Base-by-base conservation (phyloP, 768 basidiomycete genomes). In the Lactifluus hygrophoroides region DNA sequence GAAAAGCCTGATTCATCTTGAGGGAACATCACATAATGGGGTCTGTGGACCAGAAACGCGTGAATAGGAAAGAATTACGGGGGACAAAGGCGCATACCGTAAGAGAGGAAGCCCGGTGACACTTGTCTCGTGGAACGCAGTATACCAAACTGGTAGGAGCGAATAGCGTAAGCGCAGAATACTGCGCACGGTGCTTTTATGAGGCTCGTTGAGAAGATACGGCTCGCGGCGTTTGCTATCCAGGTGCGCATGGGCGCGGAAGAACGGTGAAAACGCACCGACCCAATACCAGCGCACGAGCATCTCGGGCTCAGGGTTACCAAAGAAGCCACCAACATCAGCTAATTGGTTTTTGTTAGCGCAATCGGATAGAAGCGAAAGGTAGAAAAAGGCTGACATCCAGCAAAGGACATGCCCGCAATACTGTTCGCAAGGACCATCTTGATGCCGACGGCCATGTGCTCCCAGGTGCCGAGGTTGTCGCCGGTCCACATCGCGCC, bases 401-500 rank as follows among this genome's bases (percentile, higher is more conserved):
- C 96, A 23, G 83, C 77, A 69, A 94, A 99, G 28, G 85, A 80
- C 83, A 97, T 88, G 21, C 96, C 95, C 8, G 82, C 92, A 45
- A 99, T 84, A 42, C 85, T 84, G 66, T 90, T 88, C 11, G 90
- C 79, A 34, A 99, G 76, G 2, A 94, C 85, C 88, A 99, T 98
- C 70, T 94, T 89, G 59, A 95, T 78, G 14, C 93, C 91, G 17
- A 90, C 90, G 10, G 83, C 82, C 84, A 99, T 94, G 68, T 99
- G 96, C 57, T 94, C 93, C 96, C 96, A 99, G 1, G 90, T 93
- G 17, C 95, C 92, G 27, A 95, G 76, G 70, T 98, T 98, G 72
- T 99, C 96, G 17, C 96, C 96, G 8, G 95, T 98, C 96, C 96
- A 99, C 80, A 96, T 93, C 5, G 96, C 94, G 37, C 94, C 91